These are phyloP conservation scores for Didymella sp. DNA, from an alignment of 2,329 filamentous ascomycete genomes.

Conservation along the genomic window DNA sequence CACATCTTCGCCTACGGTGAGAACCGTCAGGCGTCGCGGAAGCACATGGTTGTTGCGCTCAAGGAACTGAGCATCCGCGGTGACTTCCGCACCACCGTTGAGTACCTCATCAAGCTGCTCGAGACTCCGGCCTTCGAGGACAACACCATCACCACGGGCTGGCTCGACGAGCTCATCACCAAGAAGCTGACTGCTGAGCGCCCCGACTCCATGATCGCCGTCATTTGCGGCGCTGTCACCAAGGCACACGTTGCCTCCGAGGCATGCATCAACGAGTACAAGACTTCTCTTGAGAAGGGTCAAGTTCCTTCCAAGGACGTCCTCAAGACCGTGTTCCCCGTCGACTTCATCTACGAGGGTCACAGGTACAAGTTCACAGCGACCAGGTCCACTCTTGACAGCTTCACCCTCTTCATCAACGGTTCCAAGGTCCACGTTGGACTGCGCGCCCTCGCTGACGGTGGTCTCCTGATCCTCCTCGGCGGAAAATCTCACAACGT, in stretches of 20 bases:
- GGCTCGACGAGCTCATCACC: slow-evolving; percentile 97
- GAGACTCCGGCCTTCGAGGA: slow-evolving; percentile 98
- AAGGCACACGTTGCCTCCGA: slow-evolving; percentile 97
- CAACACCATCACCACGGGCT: slow-evolving; percentile 98
- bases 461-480: slow-evolving; percentile 88
- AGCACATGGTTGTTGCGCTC: slow-evolving; percentile 98
- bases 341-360: slow-evolving; percentile 99
- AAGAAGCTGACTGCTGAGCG: slow-evolving; percentile 97
- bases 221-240: slow-evolving; percentile 92
- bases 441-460: slow-evolving; percentile 89
- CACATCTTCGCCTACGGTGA: slow-evolving; percentile 99
- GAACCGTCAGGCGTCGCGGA: slow-evolving; percentile 92
- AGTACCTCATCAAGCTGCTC: slow-evolving; percentile 98
- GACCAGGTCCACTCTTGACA: slow-evolving; percentile 88
- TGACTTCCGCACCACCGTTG: slow-evolving; percentile 97
- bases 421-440: slow-evolving; percentile 95
- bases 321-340: slow-evolving; percentile 94
- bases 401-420: slow-evolving; percentile 98
- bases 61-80: slow-evolving; percentile 99
- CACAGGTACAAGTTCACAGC: slow-evolving; percentile 97
- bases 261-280: slow-evolving; percentile 84
- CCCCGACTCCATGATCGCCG: slow-evolving; percentile 90
- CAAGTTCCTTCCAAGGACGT: slow-evolving; percentile 97
- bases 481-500: slow-evolving; percentile 95
- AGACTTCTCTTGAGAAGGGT: slow-evolving; percentile 88